A percentile compares a stretch with the other conserved stretches of the same genome.
These are phyloP conservation scores for Fusarium bactridioides DNA, from an alignment of 2,329 filamentous ascomycete species.

Conservation along the genomic window DNA sequence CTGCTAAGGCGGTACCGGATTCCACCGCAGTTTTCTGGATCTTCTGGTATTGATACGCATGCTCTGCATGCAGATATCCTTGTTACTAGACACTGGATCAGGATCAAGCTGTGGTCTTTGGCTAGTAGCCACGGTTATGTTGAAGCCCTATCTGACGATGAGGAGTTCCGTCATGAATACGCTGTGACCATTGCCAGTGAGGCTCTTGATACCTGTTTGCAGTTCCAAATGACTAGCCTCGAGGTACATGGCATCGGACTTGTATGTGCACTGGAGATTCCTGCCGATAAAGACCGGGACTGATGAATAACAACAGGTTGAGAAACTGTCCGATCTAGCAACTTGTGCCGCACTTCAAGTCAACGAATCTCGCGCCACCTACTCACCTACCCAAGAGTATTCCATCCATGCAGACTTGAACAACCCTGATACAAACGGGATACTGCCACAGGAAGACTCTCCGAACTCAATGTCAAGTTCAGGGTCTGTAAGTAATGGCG, in stretches of 20 bases:
- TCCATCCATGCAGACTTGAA: fast-evolving
- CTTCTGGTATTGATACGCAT: background rate
- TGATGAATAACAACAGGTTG: background rate
- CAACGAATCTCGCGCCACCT: too few species aligned
- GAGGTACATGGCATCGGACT: background rate
- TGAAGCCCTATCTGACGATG: background rate
- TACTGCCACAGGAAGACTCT: background rate
- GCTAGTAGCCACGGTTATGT: background rate
- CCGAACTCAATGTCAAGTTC: background rate
- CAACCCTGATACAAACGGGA: too few species aligned
- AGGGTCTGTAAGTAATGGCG: fast-evolving
- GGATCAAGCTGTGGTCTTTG: background rate
- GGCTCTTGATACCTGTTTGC: background rate
- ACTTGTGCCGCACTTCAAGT: background rate
- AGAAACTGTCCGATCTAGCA: background rate
- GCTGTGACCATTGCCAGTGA: background rate
- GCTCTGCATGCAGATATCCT: background rate
- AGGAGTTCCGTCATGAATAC: background rate
- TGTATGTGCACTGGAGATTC: fast-evolving
- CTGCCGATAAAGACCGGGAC: fast-evolving
- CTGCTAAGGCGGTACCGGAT: background rate
- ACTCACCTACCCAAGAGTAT: background rate
- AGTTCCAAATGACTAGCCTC: background rate
- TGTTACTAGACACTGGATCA: background rate
- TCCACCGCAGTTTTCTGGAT: background rate